Evolutionary conservation across 2,329 filamentous ascomycete genomes (phyloP), one percentile per base, ranked within the genome.

Genomic region (Fusarium hainanense): DNA sequence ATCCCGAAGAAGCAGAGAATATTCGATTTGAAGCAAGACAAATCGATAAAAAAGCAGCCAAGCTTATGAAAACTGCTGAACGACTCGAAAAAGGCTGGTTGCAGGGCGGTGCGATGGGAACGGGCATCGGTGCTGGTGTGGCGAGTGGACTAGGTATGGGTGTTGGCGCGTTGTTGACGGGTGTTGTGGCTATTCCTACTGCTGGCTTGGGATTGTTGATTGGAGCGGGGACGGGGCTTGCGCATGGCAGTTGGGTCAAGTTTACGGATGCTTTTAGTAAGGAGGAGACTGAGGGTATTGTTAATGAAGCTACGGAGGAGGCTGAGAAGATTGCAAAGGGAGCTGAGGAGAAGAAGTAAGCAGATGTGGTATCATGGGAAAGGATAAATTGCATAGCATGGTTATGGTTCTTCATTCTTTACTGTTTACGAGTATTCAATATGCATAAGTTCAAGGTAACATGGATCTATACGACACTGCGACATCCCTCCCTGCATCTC

Each of bases 41-140:
- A 25, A 58, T 60, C 1, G 70, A 73, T 20, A 73, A 73, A 16
- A 72, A 70, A 14, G 70, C 70, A 0, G 70, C 70, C 7, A 73
- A 73, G 47, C 49, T 73, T 1, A 73, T 73, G 70, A 73, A 73
- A 27, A 73, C 66, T 4, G 70, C 70, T 0, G 70, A 73, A 1
- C 41, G 70, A 3, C 34, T 73, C 0, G 58, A 73, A n/a, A 66
- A 70, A 4, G 70, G 70, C 1, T 73, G 70, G 70, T 18, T 73
- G 4, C 70, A 73, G 30, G 70, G 70, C n/a, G 71, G 71, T n/a
- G 71, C 70, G 0, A 51, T 73, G 44, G 71, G 71, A 1, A 65
- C 68, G 12, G 71, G 71, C 0, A 72, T 73, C 16, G 71, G 71
- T 1, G 66, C 58, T 18, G 71, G 71, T n/a, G 67, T 73, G 7